These are phyloP conservation scores for Posidonia oceanica DNA, from an alignment of 116 monocot species.

Conservation along the genomic window DNA sequence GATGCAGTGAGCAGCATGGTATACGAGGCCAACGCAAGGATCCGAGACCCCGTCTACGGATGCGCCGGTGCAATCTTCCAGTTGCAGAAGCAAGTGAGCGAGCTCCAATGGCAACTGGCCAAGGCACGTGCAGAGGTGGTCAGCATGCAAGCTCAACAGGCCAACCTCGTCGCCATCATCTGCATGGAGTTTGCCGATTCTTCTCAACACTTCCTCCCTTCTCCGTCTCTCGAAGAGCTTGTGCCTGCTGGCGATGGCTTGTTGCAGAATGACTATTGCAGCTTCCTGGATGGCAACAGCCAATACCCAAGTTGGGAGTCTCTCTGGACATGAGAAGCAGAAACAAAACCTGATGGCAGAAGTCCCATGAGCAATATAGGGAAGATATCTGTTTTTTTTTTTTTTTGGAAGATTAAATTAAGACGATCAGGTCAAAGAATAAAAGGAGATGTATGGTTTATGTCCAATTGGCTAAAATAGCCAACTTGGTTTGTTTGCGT, in stretches of 20 bases:
- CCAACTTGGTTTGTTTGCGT: no score
- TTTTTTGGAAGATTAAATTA: no score
- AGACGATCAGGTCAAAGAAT: no score
- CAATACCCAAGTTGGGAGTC: slow-evolving; percentile 1
- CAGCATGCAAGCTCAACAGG: slow-evolving; percentile 31
- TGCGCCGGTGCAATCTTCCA: slow-evolving; percentile 45
- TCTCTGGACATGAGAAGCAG: not conserved
- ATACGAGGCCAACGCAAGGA: slow-evolving; percentile 50
- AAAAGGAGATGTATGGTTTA: no score
- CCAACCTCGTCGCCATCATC: slow-evolving; percentile 27
- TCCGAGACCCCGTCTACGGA: slow-evolving; percentile 64
- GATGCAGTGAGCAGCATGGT: slow-evolving; percentile 74
- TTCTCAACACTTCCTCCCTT: not conserved
- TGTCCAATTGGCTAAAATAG: no score
- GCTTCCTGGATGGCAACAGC: not conserved
- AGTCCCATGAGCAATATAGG: no score
- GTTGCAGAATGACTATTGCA: not conserved
- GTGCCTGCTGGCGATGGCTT: not conserved
- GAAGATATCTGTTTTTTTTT: no score
- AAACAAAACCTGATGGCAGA: no score
- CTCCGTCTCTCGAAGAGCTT: not conserved
- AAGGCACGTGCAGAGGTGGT: slow-evolving; percentile 41
- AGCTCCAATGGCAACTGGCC: slow-evolving; percentile 48
- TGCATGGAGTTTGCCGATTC: slow-evolving; percentile 42
- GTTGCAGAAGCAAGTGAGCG: slow-evolving; percentile 41